Conservation (phyloP, 106 monocot genomes). For the Xerophyta viscosa region DNA sequence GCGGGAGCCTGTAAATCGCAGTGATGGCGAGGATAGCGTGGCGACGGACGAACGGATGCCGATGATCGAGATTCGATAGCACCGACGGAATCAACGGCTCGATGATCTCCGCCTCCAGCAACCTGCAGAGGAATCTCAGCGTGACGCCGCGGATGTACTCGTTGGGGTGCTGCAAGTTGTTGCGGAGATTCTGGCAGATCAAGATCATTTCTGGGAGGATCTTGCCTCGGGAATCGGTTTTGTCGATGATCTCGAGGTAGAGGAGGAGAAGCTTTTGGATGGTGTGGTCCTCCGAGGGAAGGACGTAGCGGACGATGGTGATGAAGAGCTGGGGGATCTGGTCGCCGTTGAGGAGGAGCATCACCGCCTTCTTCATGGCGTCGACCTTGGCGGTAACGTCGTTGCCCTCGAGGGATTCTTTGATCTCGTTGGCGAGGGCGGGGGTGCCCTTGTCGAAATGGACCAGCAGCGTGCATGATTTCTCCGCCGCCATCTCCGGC, state of each 20-base stretch:
- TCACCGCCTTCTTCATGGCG: constrained; percentile 74
- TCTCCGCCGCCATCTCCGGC: constrained; percentile 43
- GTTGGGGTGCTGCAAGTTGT: constrained; percentile 72
- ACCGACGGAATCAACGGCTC: constrained; percentile 68
- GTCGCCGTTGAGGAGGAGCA: constrained; percentile 75
- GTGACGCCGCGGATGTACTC: constrained; percentile 81
- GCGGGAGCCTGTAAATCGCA: constrained; percentile 45
- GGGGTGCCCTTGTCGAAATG: constrained; percentile 67
- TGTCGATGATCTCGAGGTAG: constrained; percentile 78
- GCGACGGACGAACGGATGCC: constrained; percentile 46
- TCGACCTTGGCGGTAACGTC: constrained; percentile 48
- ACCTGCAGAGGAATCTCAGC: constrained; percentile 61
- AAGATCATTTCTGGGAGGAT: constrained; percentile 80
- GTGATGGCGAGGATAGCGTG: constrained; percentile 48
- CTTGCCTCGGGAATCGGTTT: constrained; percentile 55
- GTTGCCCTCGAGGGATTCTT: constrained; percentile 54
- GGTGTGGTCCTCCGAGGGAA: constrained; percentile 77
- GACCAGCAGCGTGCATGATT: constrained; percentile 50
- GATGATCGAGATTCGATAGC: constrained; percentile 52
- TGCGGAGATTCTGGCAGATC: constrained; percentile 72
- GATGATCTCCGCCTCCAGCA: constrained; percentile 60
- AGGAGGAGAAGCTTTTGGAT: constrained; percentile 74
- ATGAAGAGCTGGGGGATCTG: constrained; percentile 71
- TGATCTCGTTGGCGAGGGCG: constrained; percentile 65
- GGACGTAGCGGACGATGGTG: constrained; percentile 76